Percentiles rank a stretch among this genome's conserved stretches.
Evolutionary conservation across 768 basidiomycete genomes (phyloP).

Genomic region (Heimioporus sp.): DNA sequence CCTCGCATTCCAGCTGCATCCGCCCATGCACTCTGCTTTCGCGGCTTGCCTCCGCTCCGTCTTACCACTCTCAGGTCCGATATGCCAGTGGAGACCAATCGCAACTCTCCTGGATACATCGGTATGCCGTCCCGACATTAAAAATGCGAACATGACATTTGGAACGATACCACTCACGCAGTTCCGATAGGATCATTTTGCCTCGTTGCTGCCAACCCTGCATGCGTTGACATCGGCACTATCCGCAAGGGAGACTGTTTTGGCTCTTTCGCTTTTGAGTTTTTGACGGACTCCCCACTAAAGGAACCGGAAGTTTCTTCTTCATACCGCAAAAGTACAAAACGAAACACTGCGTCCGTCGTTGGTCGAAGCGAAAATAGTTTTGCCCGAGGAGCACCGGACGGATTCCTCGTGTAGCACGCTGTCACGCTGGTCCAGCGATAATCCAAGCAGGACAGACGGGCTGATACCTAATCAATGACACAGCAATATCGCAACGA

Average conservation of each 20-base stretch:
- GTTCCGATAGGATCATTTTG: conserved; percentile 18
- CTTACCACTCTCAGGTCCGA: conserved; percentile 2
- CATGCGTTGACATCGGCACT: conserved; percentile 16
- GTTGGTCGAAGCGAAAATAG: conserved; percentile 24
- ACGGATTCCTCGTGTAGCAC: conserved; percentile 24
- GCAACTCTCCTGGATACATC: conserved; percentile 6
- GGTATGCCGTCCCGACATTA: conserved; percentile 22
- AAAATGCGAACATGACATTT: conserved; percentile 13
- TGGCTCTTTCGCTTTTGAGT: conserved; percentile 36
- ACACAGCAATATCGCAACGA: conserved; percentile 23
- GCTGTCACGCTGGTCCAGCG: conserved; percentile 21
- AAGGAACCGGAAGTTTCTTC: conserved; percentile 16
- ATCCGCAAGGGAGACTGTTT: conserved; percentile 26
- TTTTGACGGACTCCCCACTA: conserved; percentile 28
- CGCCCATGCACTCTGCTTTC: conserved; percentile 3
- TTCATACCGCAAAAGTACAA: conserved; percentile 22
- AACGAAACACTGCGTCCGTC: conserved; percentile 13
- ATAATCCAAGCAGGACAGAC: conserved; percentile 18
- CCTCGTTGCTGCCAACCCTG: conserved; percentile 18
- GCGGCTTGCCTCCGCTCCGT: conserved; percentile 14
- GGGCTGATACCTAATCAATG: conserved; percentile 24
- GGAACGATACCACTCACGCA: conserved; percentile 6
- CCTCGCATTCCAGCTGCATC: not conserved
- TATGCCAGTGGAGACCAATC: conserved; percentile 3
- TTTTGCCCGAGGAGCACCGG: conserved; percentile 31